Percentiles rank a stretch among this genome's conserved stretches.
Conservation (phyloP, 2,329 filamentous ascomycete species). For the Colletotrichum incanum region DNA sequence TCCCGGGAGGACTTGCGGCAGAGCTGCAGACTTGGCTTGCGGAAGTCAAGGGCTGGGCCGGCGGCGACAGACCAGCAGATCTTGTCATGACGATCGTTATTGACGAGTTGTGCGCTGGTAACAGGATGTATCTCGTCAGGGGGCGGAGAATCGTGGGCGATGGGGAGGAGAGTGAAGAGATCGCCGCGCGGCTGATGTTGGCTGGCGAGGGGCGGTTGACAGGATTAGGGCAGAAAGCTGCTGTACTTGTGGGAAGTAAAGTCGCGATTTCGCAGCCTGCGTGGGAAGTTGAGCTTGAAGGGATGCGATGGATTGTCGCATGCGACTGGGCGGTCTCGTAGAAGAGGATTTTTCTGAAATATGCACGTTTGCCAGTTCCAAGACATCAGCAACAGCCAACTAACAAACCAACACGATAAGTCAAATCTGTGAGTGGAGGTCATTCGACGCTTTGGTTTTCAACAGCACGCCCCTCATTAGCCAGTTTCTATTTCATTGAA, state of each 20-base stretch:
- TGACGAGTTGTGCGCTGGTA: slow-evolving; percentile 51
- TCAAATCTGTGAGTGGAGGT: not conserved
- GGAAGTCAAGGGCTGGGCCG: slow-evolving; percentile 56
- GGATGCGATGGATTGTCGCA: slow-evolving; percentile 54
- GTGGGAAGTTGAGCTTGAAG: slow-evolving; percentile 57
- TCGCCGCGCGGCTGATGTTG: slow-evolving; percentile 50
- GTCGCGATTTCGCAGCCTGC: slow-evolving; percentile 54
- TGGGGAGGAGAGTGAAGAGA: slow-evolving; percentile 10
- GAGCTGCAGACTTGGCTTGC: slow-evolving; percentile 60
- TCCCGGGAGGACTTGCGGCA: slow-evolving; percentile 56
- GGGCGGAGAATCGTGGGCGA: slow-evolving; percentile 42
- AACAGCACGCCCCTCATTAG: too few relatives aligned
- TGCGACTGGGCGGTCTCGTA: slow-evolving; percentile 54
- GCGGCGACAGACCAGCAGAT: slow-evolving; percentile 31
- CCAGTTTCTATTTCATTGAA: too few relatives aligned
- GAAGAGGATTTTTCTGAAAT: not conserved
- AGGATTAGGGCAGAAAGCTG: slow-evolving; percentile 52
- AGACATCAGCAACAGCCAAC: not conserved
- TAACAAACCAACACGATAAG: not conserved
- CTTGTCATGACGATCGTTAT: slow-evolving; percentile 49
- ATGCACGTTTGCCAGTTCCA: not conserved
- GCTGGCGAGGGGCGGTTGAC: slow-evolving; percentile 57
- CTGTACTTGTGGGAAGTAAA: slow-evolving; percentile 50
- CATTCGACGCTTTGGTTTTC: not conserved
- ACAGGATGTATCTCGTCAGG: slow-evolving; percentile 54